Percentiles rank a stretch among this genome's conserved stretches.
Conservation (phyloP, 2,329 filamentous ascomycete species). For the Trichoderma polysporum region DNA sequence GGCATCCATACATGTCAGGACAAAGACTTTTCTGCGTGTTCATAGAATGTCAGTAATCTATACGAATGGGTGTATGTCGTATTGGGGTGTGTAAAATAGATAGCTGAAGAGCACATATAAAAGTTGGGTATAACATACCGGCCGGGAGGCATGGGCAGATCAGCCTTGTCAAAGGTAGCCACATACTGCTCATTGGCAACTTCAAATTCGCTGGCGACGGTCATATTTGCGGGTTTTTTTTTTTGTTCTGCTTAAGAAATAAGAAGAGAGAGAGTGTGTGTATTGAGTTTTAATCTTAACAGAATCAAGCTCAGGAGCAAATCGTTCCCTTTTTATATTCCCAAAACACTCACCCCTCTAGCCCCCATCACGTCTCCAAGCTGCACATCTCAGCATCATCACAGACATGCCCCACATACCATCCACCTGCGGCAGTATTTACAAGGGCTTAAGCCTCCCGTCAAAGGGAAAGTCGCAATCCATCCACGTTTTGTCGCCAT, state of each 20-base stretch:
- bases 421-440: too few relatives aligned
- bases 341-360: background rate
- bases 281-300: background rate
- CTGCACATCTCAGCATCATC: background rate
- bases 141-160: constrained; percentile 63
- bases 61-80: background rate
- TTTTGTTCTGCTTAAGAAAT: too few relatives aligned
- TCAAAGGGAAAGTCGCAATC: constrained; percentile 7
- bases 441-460: background rate
- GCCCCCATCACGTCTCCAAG: background rate
- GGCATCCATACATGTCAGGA: constrained; percentile 80
- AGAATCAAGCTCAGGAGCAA: background rate
- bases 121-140: constrained; percentile 41
- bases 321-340: background rate
- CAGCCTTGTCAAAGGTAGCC: constrained; percentile 65
- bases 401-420: background rate
- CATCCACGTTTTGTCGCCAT: background rate
- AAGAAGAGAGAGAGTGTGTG: background rate
- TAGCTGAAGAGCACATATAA: background rate
- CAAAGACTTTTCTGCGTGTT: constrained; percentile 34
- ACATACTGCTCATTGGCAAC: constrained; percentile 52
- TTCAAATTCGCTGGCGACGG: constrained; percentile 31
- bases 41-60: background rate
- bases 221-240: constrained; percentile 12
- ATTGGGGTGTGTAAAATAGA: background rate